Conservation (phyloP, 768 basidiomycete genomes). For the Termitomyces sp. region DNA sequence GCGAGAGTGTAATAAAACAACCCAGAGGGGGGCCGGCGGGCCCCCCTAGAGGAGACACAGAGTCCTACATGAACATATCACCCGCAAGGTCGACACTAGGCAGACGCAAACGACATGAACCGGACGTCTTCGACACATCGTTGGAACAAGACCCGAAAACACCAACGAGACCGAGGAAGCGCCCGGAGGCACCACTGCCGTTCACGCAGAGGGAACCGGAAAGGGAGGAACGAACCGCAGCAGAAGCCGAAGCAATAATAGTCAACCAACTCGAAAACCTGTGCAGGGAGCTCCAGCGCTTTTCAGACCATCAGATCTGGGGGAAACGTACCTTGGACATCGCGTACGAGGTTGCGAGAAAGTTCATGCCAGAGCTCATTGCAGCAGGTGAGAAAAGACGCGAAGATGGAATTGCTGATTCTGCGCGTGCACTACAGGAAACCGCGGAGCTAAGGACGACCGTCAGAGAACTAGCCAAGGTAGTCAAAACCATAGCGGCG, state of each 20-base stretch:
- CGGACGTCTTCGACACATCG: background rate
- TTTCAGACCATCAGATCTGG: background rate
- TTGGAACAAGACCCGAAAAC: background rate
- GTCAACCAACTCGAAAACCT: background rate
- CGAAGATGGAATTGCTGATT: background rate
- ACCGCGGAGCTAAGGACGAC: background rate
- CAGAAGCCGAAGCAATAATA: background rate
- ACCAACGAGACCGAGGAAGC: background rate
- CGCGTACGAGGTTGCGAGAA: background rate
- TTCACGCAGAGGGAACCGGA: background rate
- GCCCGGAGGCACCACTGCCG: background rate
- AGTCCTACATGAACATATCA: background rate
- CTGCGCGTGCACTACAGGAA: background rate
- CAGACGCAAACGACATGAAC: background rate
- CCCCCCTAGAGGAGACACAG: background rate
- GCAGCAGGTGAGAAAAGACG: background rate
- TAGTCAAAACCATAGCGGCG: background rate
- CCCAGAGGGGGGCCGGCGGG: no score
- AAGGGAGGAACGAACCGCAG: background rate
- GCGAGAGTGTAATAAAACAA: background rate
- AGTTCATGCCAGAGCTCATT: background rate
- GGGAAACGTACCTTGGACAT: no score
- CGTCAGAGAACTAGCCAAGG: background rate
- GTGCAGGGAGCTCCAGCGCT: background rate
- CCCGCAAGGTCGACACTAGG: background rate